Percentiles rank a stretch among this genome's conserved stretches.
These are phyloP conservation scores for Claviceps humidiphila DNA, from an alignment of 2,329 filamentous ascomycete species.

Conservation along the genomic window DNA sequence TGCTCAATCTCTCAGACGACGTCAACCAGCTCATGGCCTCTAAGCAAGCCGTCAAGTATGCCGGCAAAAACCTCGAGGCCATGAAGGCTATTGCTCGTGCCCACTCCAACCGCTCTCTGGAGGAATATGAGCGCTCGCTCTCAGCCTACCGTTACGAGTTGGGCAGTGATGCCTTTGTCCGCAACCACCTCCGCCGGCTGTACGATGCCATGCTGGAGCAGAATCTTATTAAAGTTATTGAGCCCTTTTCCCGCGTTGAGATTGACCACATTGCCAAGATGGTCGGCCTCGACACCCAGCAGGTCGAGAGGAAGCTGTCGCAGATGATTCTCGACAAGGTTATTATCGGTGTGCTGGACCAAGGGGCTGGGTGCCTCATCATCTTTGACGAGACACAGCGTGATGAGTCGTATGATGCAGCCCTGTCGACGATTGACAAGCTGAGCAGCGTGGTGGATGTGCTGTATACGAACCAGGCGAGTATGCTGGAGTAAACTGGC, in stretches of 20 bases:
- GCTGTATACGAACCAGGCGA: slow-evolving; percentile 94
- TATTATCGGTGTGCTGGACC: slow-evolving; percentile 92
- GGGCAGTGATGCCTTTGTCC: slow-evolving; percentile 88
- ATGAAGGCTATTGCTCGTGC: slow-evolving; percentile 98
- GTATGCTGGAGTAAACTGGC: slow-evolving; percentile 65
- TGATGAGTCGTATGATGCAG: slow-evolving; percentile 88
- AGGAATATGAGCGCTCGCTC: slow-evolving; percentile 92
- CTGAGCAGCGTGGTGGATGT: slow-evolving; percentile 94
- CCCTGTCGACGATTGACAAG: slow-evolving; percentile 91
- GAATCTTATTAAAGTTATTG: slow-evolving; percentile 98
- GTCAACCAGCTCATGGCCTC: slow-evolving; percentile 89
- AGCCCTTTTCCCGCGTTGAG: slow-evolving; percentile 94
- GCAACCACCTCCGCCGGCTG: slow-evolving; percentile 84
- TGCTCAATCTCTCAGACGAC: slow-evolving; percentile 94
- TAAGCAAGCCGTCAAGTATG: slow-evolving; percentile 94
- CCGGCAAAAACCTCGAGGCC: slow-evolving; percentile 87
- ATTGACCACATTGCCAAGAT: slow-evolving; percentile 95
- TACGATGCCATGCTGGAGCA: slow-evolving; percentile 99
- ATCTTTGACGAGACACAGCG: slow-evolving; percentile 92
- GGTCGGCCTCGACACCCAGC: slow-evolving; percentile 88
- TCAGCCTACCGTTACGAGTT: slow-evolving; percentile 87
- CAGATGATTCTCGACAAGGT: slow-evolving; percentile 99
- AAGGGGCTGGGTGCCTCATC: slow-evolving; percentile 93
- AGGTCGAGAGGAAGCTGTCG: slow-evolving; percentile 94
- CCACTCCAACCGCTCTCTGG: slow-evolving; percentile 86